These are phyloP conservation scores for Zoysia matrella DNA, from an alignment of 202 grass and related monocot species.

Conservation along the genomic window DNA sequence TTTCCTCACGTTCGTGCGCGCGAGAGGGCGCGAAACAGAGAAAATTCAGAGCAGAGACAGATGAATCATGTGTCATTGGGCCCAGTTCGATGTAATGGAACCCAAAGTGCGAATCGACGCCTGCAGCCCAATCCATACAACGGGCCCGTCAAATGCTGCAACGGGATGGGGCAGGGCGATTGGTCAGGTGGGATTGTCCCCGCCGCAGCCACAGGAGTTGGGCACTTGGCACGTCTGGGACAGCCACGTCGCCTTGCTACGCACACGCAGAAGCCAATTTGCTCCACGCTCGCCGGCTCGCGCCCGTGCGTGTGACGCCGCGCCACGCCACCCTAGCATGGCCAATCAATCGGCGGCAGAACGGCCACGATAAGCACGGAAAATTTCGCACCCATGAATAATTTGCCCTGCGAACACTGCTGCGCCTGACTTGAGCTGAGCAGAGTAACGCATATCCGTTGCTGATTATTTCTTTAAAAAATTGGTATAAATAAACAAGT, in stretches of 20 bases:
- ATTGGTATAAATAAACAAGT: no score
- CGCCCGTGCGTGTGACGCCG: neutral
- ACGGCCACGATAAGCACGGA: neutral
- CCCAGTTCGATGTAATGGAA: neutral
- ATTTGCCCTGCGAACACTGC: neutral
- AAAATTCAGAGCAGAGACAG: neutral
- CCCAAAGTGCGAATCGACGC: no score
- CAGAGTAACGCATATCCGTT: neutral
- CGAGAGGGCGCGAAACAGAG: neutral
- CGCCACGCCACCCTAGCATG: neutral
- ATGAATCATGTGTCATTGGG: neutral
- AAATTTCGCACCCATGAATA: no score
- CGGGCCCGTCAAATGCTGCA: no score
- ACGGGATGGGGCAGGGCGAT: neutral
- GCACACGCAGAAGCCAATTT: neutral
- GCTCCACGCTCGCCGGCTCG: neutral
- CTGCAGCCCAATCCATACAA: no score
- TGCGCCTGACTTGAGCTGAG: neutral
- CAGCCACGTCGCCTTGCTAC: neutral
- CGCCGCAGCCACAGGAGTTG: neutral
- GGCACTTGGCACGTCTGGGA: neutral
- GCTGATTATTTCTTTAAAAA: neutral
- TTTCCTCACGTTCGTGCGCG: no score
- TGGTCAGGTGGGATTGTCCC: neutral
- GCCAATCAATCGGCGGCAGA: neutral